Percentiles rank a stretch among this genome's conserved stretches.
phyloP scores from a whole-genome alignment of 805 yeast species.

The Geotrichum ghanense region DNA sequence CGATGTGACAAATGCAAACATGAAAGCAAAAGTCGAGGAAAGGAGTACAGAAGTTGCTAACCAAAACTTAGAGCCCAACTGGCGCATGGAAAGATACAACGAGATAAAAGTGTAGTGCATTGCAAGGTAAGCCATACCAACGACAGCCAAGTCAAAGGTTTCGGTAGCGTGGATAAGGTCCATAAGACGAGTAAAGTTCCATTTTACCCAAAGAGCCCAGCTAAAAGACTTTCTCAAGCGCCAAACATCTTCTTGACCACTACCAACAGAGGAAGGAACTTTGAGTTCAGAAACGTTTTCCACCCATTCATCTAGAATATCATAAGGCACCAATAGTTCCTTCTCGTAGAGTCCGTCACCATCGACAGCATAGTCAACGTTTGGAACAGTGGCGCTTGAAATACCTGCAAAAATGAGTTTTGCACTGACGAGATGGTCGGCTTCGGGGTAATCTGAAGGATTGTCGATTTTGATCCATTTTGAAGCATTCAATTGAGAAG shows the following conservation, averaged over 20 bases:
- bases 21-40: slow-evolving; percentile 72
- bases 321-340: slow-evolving; percentile 15
- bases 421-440: slow-evolving; percentile 13
- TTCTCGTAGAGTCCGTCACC: slow-evolving; percentile 11
- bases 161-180: slow-evolving; percentile 52
- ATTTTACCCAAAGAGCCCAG: slow-evolving; percentile 27
- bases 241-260: slow-evolving; percentile 12
- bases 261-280: slow-evolving; percentile 2
- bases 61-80: slow-evolving; percentile 79
- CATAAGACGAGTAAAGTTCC: slow-evolving; percentile 23
- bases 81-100: slow-evolving; percentile 64
- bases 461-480: not conserved
- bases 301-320: slow-evolving; percentile 21
- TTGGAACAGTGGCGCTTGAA: slow-evolving; percentile 12
- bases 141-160: slow-evolving; percentile 69
- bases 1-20: slow-evolving; percentile 61
- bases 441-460: slow-evolving; percentile 11
- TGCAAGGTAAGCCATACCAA: slow-evolving; percentile 71
- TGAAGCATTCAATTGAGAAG: slow-evolving; percentile 6
- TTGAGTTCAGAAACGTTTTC: slow-evolving; percentile 6
- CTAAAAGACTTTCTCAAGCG: slow-evolving; percentile 21
- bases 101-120: slow-evolving; percentile 76
- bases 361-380: slow-evolving; percentile 9
- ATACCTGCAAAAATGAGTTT: slow-evolving; percentile 15
- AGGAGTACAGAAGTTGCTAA: slow-evolving; percentile 68